A percentile compares a stretch with the other conserved stretches of the same genome.
phyloP scores from a whole-genome alignment of 1,284 basidiomycete genomes.

The Ceratobasidium sp. region DNA sequence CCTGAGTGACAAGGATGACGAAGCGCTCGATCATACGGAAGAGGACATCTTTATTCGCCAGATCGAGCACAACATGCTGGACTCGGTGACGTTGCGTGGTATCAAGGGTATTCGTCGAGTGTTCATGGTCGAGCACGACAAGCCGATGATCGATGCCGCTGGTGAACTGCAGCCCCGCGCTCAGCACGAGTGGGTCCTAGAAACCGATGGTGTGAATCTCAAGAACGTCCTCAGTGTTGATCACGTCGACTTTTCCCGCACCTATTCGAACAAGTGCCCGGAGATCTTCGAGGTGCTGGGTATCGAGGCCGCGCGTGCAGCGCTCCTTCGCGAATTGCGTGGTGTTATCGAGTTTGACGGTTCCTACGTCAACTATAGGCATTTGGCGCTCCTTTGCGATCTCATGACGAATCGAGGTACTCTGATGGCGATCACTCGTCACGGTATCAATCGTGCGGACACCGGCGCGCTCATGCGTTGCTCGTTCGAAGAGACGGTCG shows the following conservation, averaged over 20 bases:
- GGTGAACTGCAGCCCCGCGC: conserved; percentile 64
- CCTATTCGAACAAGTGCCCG: conserved; percentile 96
- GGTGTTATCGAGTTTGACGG: conserved; percentile 98
- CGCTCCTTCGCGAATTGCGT: conserved; percentile 91
- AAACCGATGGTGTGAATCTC: conserved; percentile 96
- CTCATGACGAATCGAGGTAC: conserved; percentile 97
- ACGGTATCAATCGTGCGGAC: conserved; percentile 98
- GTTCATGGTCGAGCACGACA: conserved; percentile 91
- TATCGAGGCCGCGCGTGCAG: conserved; percentile 95
- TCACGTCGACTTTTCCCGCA: conserved; percentile 90
- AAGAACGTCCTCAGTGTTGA: conserved; percentile 94
- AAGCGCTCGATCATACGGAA: conserved; percentile 75
- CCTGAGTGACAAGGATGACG: conserved; percentile 89
- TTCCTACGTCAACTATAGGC: conserved; percentile 99
- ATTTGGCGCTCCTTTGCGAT: conserved; percentile 93
- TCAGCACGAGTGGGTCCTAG: conserved; percentile 91
- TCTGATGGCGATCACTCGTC: conserved; percentile 98
- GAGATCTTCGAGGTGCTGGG: conserved; percentile 97
- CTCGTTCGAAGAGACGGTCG: conserved; percentile 99
- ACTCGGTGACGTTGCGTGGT: conserved; percentile 94
- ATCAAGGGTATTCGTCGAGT: conserved; percentile 91
- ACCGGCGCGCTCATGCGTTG: conserved; percentile 97
- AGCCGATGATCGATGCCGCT: conserved; percentile 69
- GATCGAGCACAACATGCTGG: conserved; percentile 95
- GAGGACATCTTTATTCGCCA: conserved; percentile 98